These are phyloP conservation scores for Calamus simplicifolius DNA, from an alignment of 176 grass and related monocot species.

Conservation along the genomic window DNA sequence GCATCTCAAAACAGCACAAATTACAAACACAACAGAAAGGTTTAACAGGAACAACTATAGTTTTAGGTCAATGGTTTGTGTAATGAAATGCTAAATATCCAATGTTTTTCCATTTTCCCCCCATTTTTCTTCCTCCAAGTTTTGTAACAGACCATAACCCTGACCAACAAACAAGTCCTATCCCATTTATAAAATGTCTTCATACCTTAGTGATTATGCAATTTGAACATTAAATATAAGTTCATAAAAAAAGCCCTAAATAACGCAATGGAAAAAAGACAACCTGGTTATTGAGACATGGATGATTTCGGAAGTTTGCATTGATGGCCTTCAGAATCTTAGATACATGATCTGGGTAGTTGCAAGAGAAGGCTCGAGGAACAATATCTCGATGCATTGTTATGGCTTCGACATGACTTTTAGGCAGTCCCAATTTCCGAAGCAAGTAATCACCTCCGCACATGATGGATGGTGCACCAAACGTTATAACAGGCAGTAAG, in stretches of 20 bases:
- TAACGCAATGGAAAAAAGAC: not conserved
- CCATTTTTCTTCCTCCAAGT: no score
- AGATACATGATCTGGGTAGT: conserved; percentile 80
- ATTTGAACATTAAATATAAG: no score
- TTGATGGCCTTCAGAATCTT: conserved; percentile 83
- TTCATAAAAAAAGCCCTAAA: not conserved
- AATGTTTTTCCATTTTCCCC: no score
- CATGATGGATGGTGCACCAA: conserved; percentile 90
- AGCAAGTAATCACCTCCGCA: conserved; percentile 85
- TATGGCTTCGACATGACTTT: conserved; percentile 62
- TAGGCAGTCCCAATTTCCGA: conserved; percentile 48
- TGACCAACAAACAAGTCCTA: no score
- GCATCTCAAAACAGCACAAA: no score
- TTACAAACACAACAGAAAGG: no score
- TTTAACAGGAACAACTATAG: no score
- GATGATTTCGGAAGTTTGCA: conserved; percentile 72
- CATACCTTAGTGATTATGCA: no score
- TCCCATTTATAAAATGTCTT: no score
- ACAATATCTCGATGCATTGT: conserved; percentile 93
- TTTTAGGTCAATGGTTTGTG: no score
- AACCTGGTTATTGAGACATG: conserved; percentile 81
- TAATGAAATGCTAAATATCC: no score
- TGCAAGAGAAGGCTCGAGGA: conserved; percentile 84
- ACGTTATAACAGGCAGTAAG: conserved; percentile 72
- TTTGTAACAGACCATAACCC: no score